Evolutionary conservation across 1,284 basidiomycete species (phyloP).

Genomic region (Vanrija pseudolonga): DNA sequence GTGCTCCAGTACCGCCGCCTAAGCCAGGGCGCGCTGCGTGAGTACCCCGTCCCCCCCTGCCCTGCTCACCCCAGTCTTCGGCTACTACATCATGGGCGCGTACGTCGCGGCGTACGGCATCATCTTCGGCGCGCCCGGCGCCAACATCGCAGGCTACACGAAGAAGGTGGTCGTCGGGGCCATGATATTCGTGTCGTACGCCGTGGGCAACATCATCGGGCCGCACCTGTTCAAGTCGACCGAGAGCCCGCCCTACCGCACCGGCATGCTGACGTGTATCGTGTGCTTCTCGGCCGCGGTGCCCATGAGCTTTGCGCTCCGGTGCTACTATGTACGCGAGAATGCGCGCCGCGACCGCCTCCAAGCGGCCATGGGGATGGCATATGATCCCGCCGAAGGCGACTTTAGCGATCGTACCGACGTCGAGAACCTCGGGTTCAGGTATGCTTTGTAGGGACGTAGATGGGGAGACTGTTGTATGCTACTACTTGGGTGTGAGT

Average conservation of each 20-base stretch:
- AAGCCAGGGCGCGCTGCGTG: conserved; percentile 22
- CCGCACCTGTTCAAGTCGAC: conserved; percentile 31
- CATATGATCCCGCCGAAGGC: conserved; percentile 9
- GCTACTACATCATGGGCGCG: conserved; percentile 36
- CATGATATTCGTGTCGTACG: conserved; percentile 33
- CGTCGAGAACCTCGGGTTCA: conserved; percentile 25
- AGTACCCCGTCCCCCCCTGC: conserved; percentile 8
- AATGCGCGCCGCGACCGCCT: conserved; percentile 23
- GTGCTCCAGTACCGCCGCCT: conserved; percentile 25
- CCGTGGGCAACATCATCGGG: conserved; percentile 24
- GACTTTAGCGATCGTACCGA: conserved; percentile 35
- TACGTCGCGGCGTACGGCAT: conserved; percentile 33
- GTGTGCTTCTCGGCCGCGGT: conserved; percentile 25
- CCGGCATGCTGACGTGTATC: conserved; percentile 35
- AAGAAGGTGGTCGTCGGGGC: conserved; percentile 28
- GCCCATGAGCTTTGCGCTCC: conserved; percentile 16
- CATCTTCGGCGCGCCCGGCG: conserved; percentile 31
- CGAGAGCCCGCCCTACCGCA: conserved; percentile 29
- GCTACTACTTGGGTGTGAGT: too few species aligned
- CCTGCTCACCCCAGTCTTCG: conserved; percentile 23
- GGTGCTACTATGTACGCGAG: conserved; percentile 29
- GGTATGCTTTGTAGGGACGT: conserved; percentile 25
- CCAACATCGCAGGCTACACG: conserved; percentile 34
- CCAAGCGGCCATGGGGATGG: conserved; percentile 9
- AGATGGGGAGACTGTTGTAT: too few species aligned